These are phyloP conservation scores for Fusarium torulosum DNA, from an alignment of 2,329 filamentous ascomycete species.

Conservation along the genomic window DNA sequence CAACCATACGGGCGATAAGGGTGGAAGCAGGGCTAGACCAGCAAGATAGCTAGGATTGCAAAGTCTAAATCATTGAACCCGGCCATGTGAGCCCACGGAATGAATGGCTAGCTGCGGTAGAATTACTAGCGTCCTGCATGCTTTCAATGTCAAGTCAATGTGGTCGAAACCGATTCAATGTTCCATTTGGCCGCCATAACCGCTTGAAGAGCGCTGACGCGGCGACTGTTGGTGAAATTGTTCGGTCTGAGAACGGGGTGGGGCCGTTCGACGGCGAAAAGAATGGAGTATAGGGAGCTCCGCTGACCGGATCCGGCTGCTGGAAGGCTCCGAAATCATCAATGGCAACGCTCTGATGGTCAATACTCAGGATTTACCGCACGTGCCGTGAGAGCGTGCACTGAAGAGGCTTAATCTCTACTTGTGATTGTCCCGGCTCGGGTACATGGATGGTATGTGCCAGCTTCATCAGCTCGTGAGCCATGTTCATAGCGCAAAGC, in stretches of 20 bases:
- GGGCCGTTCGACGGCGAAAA: constrained; percentile 37
- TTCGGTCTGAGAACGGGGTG: constrained; percentile 22
- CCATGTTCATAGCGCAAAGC: too few relatives aligned
- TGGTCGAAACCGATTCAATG: neutral
- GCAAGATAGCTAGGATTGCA: constrained; percentile 1
- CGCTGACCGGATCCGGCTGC: constrained; percentile 33
- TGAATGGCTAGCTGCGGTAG: neutral
- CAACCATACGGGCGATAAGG: neutral
- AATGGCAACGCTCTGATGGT: neutral
- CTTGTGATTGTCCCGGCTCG: neutral
- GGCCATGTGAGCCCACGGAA: neutral
- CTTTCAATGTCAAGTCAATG: neutral
- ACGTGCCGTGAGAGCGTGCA: neutral
- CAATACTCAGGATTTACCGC: neutral
- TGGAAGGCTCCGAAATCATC: constrained; percentile 14
- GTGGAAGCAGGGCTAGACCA: neutral
- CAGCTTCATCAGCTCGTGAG: too few relatives aligned
- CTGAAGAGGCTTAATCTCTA: neutral
- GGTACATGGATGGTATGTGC: neutral
- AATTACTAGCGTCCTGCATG: neutral
- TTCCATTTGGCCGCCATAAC: constrained; percentile 11
- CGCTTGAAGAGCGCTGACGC: constrained; percentile 12
- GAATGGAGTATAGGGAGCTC: constrained; percentile 24
- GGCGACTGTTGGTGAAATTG: constrained; percentile 1
- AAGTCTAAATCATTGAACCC: neutral